phyloP scores from a whole-genome alignment of 192 early-diverging fungal species.

The Mortierella antarctica region DNA sequence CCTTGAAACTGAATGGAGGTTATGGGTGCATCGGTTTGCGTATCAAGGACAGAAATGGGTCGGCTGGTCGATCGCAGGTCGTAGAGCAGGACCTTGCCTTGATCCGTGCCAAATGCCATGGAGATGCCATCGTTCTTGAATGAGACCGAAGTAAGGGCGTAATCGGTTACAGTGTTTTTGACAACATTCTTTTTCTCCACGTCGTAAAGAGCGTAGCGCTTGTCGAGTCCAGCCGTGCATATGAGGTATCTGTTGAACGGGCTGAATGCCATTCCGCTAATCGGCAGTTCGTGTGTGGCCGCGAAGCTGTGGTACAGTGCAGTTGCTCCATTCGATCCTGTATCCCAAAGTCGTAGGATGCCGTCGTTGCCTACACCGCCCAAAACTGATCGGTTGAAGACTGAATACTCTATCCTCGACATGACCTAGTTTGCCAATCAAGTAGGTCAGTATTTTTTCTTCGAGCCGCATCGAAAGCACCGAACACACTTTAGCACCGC shows the following conservation, averaged over 20 bases:
- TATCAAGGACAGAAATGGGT: slow-evolving; percentile 45
- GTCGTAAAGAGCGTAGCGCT: slow-evolving; percentile 54
- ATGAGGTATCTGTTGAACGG: slow-evolving; percentile 56
- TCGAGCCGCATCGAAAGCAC: neutral
- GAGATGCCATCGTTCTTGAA: slow-evolving; percentile 57
- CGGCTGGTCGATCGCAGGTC: slow-evolving; percentile 52
- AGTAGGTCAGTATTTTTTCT: neutral
- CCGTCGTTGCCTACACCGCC: slow-evolving; percentile 56
- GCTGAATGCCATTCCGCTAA: slow-evolving; percentile 57
- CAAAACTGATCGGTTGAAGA: slow-evolving; percentile 50
- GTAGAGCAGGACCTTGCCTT: slow-evolving; percentile 57
- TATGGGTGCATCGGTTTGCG: slow-evolving; percentile 30
- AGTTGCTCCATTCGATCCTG: slow-evolving; percentile 27
- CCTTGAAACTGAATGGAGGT: slow-evolving; percentile 36
- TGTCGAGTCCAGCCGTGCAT: slow-evolving; percentile 54
- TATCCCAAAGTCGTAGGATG: slow-evolving; percentile 56
- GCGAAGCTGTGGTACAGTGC: slow-evolving; percentile 53
- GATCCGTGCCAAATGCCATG: slow-evolving; percentile 53
- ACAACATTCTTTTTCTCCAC: slow-evolving; percentile 54
- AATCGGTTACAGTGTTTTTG: slow-evolving; percentile 49
- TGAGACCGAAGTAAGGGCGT: slow-evolving; percentile 46
- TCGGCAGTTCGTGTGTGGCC: slow-evolving; percentile 38
- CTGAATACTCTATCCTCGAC: slow-evolving; percentile 47
- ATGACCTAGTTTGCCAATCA: slow-evolving; percentile 13
- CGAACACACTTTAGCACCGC: too few relatives aligned